Evolutionary conservation across 2,329 filamentous ascomycete species (phyloP), one percentile per base, ranked within the genome.

Genomic region (Cytospora piceicola): DNA sequence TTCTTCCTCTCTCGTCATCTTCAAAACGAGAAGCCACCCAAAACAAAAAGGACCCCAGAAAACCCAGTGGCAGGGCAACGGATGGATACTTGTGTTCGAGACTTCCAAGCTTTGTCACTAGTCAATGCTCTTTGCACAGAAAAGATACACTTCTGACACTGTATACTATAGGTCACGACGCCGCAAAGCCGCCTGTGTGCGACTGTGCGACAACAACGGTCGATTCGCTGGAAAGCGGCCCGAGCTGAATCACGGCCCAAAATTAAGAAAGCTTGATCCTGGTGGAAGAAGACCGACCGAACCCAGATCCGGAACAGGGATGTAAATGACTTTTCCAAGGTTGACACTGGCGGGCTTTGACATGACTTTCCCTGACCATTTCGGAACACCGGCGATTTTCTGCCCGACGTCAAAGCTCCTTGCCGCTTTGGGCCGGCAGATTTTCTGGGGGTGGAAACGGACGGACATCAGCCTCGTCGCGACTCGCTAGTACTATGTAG

Each of bases 1-100:
- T 36, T 36, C 34, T 36, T 36, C 54, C 39, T 53, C n/a, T 32
- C 58, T 34, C 27, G 24, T 60, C 30, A 46, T 52, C 39, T n/a
- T 30, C 5, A 36, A 24, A 49, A 12, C 14, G 20, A 11, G 4
- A 22, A 51, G 5, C 12, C 17, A 30, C 53, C 39, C 39, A 42
- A 42, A 55, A 54, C 55, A 63, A n/a, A n/a, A n/a, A 56, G 56
- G 56, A 24, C 42, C 58, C 42, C 36, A n/a, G 53, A 57, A 65
- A 67, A 67, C 49, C 24, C 39, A 60, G 59, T 67, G 66, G 66
- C 66, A 58, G 56, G 66, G 66, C 66, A 63, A 67, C 66, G 46
- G 63, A 67, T 57, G 62, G 65, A 53, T 64, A 51, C 54, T 39
- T 49, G 53, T 42, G 39, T 30, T 36, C 42, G n/a, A 36, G 52